These are phyloP conservation scores for Pichia sp. DNA, from an alignment of 1,139 yeast genomes.

Conservation along the genomic window DNA sequence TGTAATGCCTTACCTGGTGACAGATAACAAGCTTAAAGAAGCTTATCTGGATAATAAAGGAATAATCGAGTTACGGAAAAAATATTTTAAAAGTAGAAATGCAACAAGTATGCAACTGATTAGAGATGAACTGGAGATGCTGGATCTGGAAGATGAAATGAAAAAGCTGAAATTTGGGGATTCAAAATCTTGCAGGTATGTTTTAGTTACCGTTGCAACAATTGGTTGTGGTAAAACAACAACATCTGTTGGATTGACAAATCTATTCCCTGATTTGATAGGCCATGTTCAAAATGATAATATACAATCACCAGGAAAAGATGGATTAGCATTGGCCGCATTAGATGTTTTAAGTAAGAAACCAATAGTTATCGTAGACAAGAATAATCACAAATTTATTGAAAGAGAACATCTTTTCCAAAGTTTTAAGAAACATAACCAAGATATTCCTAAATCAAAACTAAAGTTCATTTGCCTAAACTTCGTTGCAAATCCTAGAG, in stretches of 20 bases:
- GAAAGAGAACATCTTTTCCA: slow-evolving; percentile 66
- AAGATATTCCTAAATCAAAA: slow-evolving; percentile 29
- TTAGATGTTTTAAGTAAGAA: slow-evolving; percentile 33
- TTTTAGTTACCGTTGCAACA: slow-evolving; percentile 78
- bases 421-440: slow-evolving; percentile 39
- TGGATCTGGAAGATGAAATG: slow-evolving; percentile 19
- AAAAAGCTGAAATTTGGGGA: slow-evolving; percentile 21
- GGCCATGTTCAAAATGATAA: slow-evolving; percentile 84
- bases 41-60: slow-evolving; percentile 56
- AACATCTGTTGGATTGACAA: slow-evolving; percentile 50
- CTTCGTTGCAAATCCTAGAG: slow-evolving; percentile 39
- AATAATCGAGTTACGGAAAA: slow-evolving; percentile 61
- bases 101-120: slow-evolving; percentile 27
- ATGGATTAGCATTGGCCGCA: slow-evolving; percentile 46
- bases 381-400: slow-evolving; percentile 68
- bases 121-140: slow-evolving; percentile 17
- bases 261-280: slow-evolving; percentile 52
- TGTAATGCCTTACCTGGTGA: slow-evolving; percentile 46
- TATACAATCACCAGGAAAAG: slow-evolving; percentile 42
- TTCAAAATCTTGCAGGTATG: slow-evolving; percentile 30
- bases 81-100: slow-evolving; percentile 36
- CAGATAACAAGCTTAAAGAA: slow-evolving; percentile 38
- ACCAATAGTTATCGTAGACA: slow-evolving; percentile 63
- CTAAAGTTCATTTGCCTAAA: slow-evolving; percentile 60
- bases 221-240: slow-evolving; percentile 97